Evolutionary conservation across 2,329 filamentous ascomycete species (phyloP).

Genomic region (Penicillium sp.): DNA sequence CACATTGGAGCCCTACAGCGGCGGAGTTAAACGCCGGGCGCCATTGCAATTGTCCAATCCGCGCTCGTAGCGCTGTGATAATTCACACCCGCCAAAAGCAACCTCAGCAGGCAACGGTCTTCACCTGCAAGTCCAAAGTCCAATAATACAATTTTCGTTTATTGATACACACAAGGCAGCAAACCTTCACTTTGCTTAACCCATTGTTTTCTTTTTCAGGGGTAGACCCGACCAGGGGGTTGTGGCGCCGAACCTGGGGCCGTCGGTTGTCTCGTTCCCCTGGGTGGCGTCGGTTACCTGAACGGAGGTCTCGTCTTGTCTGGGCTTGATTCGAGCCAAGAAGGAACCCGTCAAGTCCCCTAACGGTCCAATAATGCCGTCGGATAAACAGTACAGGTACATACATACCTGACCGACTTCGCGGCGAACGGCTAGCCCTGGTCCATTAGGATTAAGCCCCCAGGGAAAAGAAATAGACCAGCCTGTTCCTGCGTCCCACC

Average conservation of each 20-base stretch:
- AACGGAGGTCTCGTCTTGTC: background rate
- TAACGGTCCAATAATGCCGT: background rate
- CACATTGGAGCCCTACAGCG: background rate
- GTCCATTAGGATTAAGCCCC: background rate
- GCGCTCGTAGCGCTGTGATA: background rate
- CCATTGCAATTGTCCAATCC: constrained; percentile 1
- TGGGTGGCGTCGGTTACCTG: background rate
- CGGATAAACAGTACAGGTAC: background rate
- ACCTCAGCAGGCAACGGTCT: background rate
- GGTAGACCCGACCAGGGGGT: background rate
- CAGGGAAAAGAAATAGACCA: background rate
- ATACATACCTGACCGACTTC: background rate
- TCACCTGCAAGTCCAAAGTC: no score
- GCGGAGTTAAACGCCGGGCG: background rate
- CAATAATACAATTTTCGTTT: no score
- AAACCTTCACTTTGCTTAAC: background rate
- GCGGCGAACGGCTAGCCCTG: background rate
- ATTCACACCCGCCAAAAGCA: background rate
- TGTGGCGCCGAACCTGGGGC: background rate
- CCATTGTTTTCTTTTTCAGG: background rate
- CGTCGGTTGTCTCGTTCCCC: background rate
- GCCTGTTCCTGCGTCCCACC: background rate
- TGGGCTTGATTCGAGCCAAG: constrained; percentile 3
- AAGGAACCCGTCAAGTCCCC: background rate
- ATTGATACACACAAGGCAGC: no score